Percentiles rank a stretch among this genome's conserved stretches.
These are phyloP conservation scores for Astrephomene gubernaculifera DNA, from an alignment of 139 green algal species.

Conservation along the genomic window DNA sequence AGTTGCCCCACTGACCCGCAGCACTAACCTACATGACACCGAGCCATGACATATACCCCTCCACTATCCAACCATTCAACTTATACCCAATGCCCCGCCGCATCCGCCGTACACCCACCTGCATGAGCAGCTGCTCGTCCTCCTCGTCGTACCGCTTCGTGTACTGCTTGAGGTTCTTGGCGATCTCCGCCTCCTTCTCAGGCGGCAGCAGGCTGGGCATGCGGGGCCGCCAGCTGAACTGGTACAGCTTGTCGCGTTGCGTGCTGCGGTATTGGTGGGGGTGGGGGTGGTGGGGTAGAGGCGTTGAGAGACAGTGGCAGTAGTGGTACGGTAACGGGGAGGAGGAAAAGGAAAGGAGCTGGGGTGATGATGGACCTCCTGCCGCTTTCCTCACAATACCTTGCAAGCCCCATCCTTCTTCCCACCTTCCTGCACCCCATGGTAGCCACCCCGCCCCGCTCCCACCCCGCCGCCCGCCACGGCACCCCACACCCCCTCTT, in stretches of 20 bases:
- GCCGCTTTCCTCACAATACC: too few species aligned
- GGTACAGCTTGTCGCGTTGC: slow-evolving; percentile 88
- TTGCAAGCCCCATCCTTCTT: background rate
- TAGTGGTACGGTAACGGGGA: too few species aligned
- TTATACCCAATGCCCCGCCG: too few species aligned
- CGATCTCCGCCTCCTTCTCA: slow-evolving; percentile 93
- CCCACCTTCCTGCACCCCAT: background rate
- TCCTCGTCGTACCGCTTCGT: slow-evolving; percentile 95
- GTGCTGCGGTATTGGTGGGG: slow-evolving; percentile 61
- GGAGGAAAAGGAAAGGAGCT: background rate
- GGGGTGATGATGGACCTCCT: too few species aligned
- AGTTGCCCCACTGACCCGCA: too few species aligned
- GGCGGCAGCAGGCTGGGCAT: slow-evolving; percentile 82
- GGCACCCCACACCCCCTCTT: too few species aligned
- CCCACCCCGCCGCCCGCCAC: too few species aligned
- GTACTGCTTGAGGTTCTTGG: slow-evolving; percentile 94
- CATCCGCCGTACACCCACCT: too few species aligned
- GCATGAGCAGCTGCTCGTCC: slow-evolving; percentile 86
- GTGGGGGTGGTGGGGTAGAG: background rate
- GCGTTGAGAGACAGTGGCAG: background rate
- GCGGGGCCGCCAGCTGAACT: slow-evolving; percentile 97
- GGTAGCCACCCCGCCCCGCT: too few species aligned
- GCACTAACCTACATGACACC: too few species aligned
- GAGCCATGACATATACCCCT: too few species aligned
- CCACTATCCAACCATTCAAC: too few species aligned